Evolutionary conservation across 495 filamentous ascomycete species (phyloP).

Genomic region (Lasiosphaeris hirsuta): DNA sequence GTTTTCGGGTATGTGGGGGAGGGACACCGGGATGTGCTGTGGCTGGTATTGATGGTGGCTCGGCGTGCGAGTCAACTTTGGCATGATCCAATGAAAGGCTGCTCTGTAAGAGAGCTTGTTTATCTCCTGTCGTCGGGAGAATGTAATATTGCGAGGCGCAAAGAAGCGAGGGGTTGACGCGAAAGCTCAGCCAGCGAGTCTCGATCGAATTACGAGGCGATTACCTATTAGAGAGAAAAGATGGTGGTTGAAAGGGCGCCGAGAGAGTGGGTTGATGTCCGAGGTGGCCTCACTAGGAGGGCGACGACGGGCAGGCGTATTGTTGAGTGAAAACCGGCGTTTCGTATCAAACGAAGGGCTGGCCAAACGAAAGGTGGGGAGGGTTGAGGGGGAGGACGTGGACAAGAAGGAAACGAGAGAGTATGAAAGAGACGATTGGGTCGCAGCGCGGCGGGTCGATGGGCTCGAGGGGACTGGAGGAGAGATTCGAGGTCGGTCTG

Average conservation of each 20-base stretch:
- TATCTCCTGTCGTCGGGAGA: constrained; percentile 4
- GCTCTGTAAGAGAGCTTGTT: constrained; percentile 6
- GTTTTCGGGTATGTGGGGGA: constrained; percentile 14
- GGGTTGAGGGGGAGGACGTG: constrained; percentile 25
- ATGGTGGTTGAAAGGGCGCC: not conserved
- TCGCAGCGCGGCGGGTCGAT: constrained; percentile 27
- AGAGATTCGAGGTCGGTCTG: constrained; percentile 26
- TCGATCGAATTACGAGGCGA: constrained; percentile 20
- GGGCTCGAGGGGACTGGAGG: constrained; percentile 29
- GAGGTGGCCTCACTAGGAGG: constrained; percentile 15
- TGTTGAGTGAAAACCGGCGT: constrained; percentile 12
- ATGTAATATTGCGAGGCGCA: not conserved
- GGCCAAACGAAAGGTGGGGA: constrained; percentile 27
- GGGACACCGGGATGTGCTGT: constrained; percentile 22
- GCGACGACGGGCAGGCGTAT: not conserved
- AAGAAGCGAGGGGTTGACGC: constrained; percentile 1
- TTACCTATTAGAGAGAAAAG: constrained; percentile 23
- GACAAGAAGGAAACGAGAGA: constrained; percentile 28
- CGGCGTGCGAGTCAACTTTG: constrained; percentile 30
- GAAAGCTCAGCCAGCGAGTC: constrained; percentile 11
- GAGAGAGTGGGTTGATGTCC: constrained; percentile 5
- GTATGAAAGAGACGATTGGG: constrained; percentile 28
- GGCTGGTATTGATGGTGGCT: constrained; percentile 32
- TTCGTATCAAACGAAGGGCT: constrained; percentile 49
- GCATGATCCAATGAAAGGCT: constrained; percentile 24